Conservation (phyloP, 78 protist genomes). For the Goniomonas avonlea region DNA sequence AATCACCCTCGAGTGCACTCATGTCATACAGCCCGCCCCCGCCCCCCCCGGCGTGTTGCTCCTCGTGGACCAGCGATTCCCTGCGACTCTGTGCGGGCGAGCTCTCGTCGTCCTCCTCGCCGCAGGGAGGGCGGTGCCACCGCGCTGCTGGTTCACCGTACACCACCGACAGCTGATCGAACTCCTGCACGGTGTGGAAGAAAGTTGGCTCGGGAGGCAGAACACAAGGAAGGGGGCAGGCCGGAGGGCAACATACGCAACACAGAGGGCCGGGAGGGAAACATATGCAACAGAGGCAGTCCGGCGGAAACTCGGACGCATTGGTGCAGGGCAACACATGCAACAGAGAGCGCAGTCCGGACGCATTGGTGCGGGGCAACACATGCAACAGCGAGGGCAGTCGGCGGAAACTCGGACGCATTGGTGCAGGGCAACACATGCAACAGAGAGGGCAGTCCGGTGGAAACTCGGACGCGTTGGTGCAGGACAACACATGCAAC, state of each 20-base stretch:
- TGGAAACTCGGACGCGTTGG: not conserved
- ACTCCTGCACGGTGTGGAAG: no score
- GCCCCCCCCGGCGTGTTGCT: no score
- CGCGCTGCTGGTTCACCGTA: conserved; percentile 56
- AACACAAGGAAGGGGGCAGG: conserved; percentile 66
- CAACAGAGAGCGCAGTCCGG: not conserved
- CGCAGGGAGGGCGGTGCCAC: conserved; percentile 19
- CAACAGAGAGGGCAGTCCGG: not conserved
- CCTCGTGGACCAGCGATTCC: no score
- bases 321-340: no score
- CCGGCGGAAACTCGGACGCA: not conserved
- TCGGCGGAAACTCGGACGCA: not conserved
- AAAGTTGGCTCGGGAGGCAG: no score
- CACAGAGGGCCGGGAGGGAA: not conserved
- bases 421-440: not conserved
- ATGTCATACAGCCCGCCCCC: no score
- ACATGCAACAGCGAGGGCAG: not conserved
- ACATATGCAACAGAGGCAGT: not conserved
- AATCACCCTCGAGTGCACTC: no score
- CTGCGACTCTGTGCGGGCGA: not conserved
- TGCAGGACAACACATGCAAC: not conserved
- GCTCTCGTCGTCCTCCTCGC: conserved; percentile 33
- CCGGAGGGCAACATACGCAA: not conserved
- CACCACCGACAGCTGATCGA: conserved; percentile 73
- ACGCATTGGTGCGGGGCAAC: no score